A percentile compares a stretch with the other conserved stretches of the same genome.
These are phyloP conservation scores for Suillus hirtellus DNA, from an alignment of 768 basidiomycete species.

Conservation along the genomic window DNA sequence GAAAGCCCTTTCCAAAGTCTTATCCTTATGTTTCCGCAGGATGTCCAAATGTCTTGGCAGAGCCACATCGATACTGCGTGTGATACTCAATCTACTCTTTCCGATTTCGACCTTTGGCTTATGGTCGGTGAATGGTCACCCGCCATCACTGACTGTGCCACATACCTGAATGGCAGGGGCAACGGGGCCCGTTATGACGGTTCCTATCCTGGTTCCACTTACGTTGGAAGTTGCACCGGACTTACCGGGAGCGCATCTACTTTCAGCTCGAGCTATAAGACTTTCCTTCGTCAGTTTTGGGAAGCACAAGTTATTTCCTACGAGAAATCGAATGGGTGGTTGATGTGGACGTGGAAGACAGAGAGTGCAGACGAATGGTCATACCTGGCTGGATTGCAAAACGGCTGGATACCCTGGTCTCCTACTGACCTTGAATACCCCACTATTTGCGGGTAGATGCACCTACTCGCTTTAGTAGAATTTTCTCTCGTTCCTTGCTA, in stretches of 20 bases:
- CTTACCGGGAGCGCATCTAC: slow-evolving; percentile 71
- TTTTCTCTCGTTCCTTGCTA: background rate
- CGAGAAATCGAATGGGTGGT: slow-evolving; percentile 72
- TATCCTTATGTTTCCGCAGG: slow-evolving; percentile 29
- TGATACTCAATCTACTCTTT: slow-evolving; percentile 42
- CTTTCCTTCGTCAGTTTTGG: slow-evolving; percentile 78
- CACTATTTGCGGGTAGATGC: slow-evolving; percentile 52
- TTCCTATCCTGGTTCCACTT: slow-evolving; percentile 58
- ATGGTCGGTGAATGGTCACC: slow-evolving; percentile 90
- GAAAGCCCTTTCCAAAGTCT: background rate
- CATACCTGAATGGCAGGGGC: slow-evolving; percentile 75
- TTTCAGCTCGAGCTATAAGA: slow-evolving; percentile 79
- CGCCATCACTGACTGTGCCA: slow-evolving; percentile 67
- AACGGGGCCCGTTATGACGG: slow-evolving; percentile 67
- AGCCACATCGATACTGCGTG: slow-evolving; percentile 69
- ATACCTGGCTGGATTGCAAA: slow-evolving; percentile 75
- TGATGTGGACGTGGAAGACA: slow-evolving; percentile 85
- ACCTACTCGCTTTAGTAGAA: background rate
- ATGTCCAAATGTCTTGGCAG: slow-evolving; percentile 44
- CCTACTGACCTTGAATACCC: slow-evolving; percentile 55
- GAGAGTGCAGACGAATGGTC: slow-evolving; percentile 88
- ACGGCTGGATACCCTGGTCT: slow-evolving; percentile 82
- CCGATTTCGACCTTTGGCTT: slow-evolving; percentile 67
- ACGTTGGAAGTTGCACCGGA: slow-evolving; percentile 72
- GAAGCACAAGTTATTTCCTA: slow-evolving; percentile 80